Conservation (phyloP, 2,329 filamentous ascomycete species). For the Phaeosphaeria sp. region DNA sequence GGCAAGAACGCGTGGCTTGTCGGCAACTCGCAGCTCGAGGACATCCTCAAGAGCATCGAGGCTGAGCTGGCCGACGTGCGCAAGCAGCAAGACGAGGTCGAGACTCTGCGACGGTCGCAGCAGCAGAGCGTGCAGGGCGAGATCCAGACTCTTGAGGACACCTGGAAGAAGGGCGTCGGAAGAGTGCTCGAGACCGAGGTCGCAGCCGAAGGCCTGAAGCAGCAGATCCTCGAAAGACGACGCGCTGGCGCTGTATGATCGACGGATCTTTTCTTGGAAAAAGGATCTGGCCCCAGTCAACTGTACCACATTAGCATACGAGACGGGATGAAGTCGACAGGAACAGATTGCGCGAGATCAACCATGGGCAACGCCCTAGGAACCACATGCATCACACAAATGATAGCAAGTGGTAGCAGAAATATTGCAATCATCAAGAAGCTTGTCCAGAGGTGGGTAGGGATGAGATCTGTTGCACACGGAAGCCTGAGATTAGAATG, state of each 20-base stretch:
- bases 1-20: slow-evolving; percentile 94
- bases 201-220: slow-evolving; percentile 73
- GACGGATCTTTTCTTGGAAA: neutral
- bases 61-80: slow-evolving; percentile 73
- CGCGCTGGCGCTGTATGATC: slow-evolving; percentile 42
- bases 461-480: neutral
- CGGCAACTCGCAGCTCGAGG: slow-evolving; percentile 80
- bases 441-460: neutral
- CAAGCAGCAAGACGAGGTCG: slow-evolving; percentile 75
- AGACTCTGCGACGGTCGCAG: slow-evolving; percentile 69
- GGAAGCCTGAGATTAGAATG: too few species aligned
- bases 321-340: neutral
- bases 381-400: neutral
- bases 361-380: neutral
- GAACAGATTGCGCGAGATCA: neutral
- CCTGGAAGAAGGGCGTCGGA: slow-evolving; percentile 80
- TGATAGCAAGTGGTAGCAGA: neutral
- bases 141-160: slow-evolving; percentile 74
- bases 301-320: too few species aligned
- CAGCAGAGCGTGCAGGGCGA: slow-evolving; percentile 79
- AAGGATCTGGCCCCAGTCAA: neutral
- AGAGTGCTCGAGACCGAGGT: slow-evolving; percentile 85
- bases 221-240: slow-evolving; percentile 45
- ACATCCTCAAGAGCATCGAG: slow-evolving; percentile 73
- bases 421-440: neutral